Percentiles rank a stretch among this genome's conserved stretches.
Conservation (phyloP, 2,329 filamentous ascomycete species). For the Trichoderma gracile region DNA sequence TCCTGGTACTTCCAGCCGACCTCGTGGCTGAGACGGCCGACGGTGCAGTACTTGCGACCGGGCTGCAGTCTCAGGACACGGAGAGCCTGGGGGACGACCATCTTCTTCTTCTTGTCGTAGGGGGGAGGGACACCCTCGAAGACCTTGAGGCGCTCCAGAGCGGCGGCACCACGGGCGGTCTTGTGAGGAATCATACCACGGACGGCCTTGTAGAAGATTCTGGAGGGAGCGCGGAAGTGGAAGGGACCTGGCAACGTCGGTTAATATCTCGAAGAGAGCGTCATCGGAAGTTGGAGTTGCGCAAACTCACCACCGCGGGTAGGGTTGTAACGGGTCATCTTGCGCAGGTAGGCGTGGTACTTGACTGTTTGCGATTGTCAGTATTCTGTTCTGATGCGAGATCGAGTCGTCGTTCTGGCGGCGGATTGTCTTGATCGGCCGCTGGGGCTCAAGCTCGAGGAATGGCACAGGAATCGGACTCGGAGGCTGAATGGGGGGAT, state of each 20-base stretch:
- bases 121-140: constrained; percentile 99
- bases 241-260: constrained; percentile 71
- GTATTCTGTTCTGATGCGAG: constrained; percentile 31
- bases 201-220: constrained; percentile 99
- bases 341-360: constrained; percentile 99
- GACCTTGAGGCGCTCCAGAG: constrained; percentile 98
- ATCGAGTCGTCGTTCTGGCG: neutral
- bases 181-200: constrained; percentile 99
- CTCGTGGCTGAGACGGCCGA: constrained; percentile 96
- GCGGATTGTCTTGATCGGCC: constrained; percentile 12
- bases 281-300: neutral
- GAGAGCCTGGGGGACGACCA: constrained; percentile 98
- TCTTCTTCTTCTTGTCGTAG: constrained; percentile 99
- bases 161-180: constrained; percentile 94
- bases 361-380: constrained; percentile 76
- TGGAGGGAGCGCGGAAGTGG: constrained; percentile 98
- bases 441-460: neutral
- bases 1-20: constrained; percentile 99
- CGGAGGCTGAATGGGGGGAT: constrained; percentile 1
- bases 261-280: constrained; percentile 27
- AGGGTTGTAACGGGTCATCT: constrained; percentile 99
- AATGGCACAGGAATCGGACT: neutral
- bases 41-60: constrained; percentile 99
- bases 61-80: constrained; percentile 96
- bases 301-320: constrained; percentile 83